phyloP scores from a whole-genome alignment of 2,329 filamentous ascomycete species.

The Beauveria scarabaeidicola region DNA sequence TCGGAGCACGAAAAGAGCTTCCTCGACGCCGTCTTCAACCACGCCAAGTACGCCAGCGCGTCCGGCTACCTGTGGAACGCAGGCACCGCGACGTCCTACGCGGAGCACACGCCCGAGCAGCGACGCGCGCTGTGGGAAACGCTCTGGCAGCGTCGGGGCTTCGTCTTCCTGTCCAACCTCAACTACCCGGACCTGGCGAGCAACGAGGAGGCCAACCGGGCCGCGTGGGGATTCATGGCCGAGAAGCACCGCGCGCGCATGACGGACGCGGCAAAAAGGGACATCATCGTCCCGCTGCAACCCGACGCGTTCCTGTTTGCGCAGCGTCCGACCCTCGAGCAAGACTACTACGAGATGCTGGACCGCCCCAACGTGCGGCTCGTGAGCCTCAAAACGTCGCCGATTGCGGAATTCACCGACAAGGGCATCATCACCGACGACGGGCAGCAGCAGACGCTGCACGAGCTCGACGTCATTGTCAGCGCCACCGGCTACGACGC shows the following conservation, averaged over 20 bases:
- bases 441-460: background rate
- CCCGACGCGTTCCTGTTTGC: background rate
- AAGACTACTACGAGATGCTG: slow-evolving; percentile 11
- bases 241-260: background rate
- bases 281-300: slow-evolving; percentile 10
- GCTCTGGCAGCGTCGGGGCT: background rate
- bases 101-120: background rate
- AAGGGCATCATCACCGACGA: background rate
- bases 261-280: slow-evolving; percentile 7
- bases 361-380: slow-evolving; percentile 10
- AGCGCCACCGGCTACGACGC: slow-evolving; percentile 17
- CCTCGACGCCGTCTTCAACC: too few species aligned
- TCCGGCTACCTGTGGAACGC: too few species aligned
- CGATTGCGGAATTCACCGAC: background rate
- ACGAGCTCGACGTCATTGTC: slow-evolving; percentile 12
- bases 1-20: too few species aligned
- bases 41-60: too few species aligned
- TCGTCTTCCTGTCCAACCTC: too few species aligned
- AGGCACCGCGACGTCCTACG: too few species aligned
- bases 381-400: slow-evolving; percentile 6
- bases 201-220: background rate
- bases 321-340: background rate
- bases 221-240: background rate
- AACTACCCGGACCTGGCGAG: background rate
- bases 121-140: background rate